Conservation (phyloP, 75 land plant species). For the Selaginella tamariscina region DNA sequence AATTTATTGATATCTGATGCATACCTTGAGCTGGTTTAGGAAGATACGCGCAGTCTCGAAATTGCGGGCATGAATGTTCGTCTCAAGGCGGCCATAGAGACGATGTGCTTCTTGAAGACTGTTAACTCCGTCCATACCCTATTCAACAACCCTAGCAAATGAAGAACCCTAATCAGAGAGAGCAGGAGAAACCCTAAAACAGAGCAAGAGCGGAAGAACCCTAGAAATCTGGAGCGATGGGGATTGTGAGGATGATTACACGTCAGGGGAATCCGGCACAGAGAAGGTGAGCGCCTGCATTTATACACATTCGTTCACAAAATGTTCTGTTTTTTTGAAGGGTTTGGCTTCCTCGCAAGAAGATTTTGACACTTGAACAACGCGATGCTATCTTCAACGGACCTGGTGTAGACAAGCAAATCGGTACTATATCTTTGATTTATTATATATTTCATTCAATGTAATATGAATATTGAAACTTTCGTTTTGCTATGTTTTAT, state of each 20-base stretch:
- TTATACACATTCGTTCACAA: background rate
- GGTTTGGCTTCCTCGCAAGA: background rate
- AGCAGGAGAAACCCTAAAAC: background rate
- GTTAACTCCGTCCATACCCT: background rate
- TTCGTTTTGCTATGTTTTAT: too few relatives aligned
- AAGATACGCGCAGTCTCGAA: constrained; percentile 32
- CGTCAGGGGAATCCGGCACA: background rate
- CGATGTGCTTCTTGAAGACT: background rate
- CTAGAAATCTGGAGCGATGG: too few relatives aligned
- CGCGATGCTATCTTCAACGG: background rate
- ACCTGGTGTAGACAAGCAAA: background rate
- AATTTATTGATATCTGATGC: background rate
- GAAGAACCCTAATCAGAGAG: background rate
- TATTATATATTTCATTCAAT: too few relatives aligned
- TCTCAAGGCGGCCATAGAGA: background rate
- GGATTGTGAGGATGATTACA: background rate
- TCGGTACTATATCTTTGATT: background rate
- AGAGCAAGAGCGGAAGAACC: too few relatives aligned
- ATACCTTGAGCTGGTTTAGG: constrained; percentile 76
- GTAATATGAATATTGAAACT: too few relatives aligned
- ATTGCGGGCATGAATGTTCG: constrained; percentile 13
- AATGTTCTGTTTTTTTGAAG: background rate
- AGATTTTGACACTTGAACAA: background rate
- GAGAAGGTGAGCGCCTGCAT: background rate
- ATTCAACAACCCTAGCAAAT: background rate